Evolutionary conservation across 495 filamentous ascomycete species (phyloP).

Genomic region (Astrothelium subdiscretum): DNA sequence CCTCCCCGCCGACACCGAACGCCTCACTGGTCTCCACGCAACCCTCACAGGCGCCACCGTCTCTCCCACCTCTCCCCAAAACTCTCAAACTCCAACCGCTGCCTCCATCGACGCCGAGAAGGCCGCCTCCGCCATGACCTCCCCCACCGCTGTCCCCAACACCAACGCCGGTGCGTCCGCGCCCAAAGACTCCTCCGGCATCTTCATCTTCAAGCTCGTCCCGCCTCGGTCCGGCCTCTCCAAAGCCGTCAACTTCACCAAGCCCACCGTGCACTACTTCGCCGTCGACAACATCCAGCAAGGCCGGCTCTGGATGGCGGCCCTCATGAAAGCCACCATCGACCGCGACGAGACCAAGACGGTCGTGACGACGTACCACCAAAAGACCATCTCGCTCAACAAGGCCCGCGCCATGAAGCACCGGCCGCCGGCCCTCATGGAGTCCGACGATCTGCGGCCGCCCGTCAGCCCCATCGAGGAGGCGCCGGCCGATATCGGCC

Average conservation of each 20-base stretch:
- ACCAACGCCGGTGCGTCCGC: background rate
- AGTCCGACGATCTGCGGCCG: slow-evolving; percentile 14
- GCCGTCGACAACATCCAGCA: slow-evolving; percentile 82
- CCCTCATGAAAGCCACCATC: slow-evolving; percentile 97
- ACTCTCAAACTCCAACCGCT: slow-evolving; percentile 46
- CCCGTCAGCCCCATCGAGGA: background rate
- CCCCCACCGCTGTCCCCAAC: slow-evolving; percentile 18
- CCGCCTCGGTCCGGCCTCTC: slow-evolving; percentile 81
- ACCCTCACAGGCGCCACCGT: slow-evolving; percentile 77
- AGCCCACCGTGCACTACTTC: slow-evolving; percentile 94
- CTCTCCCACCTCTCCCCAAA: slow-evolving; percentile 60
- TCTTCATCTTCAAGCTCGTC: slow-evolving; percentile 98
- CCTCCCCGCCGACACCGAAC: slow-evolving; percentile 85
- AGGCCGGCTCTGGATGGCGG: slow-evolving; percentile 95
- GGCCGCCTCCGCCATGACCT: slow-evolving; percentile 29
- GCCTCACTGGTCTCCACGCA: slow-evolving; percentile 79
- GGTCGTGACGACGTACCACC: slow-evolving; percentile 84
- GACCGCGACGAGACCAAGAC: slow-evolving; percentile 73
- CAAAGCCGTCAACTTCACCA: slow-evolving; percentile 91
- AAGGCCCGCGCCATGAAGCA: slow-evolving; percentile 75
- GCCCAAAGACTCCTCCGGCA: slow-evolving; percentile 25
- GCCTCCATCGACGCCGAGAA: slow-evolving; percentile 28
- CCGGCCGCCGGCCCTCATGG: slow-evolving; percentile 79
- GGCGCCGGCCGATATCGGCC: background rate
- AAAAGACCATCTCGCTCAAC: slow-evolving; percentile 79